Percentiles rank a stretch among this genome's conserved stretches.
These are phyloP conservation scores for Plantago rigida DNA, from an alignment of 305 asterid species.

Conservation along the genomic window DNA sequence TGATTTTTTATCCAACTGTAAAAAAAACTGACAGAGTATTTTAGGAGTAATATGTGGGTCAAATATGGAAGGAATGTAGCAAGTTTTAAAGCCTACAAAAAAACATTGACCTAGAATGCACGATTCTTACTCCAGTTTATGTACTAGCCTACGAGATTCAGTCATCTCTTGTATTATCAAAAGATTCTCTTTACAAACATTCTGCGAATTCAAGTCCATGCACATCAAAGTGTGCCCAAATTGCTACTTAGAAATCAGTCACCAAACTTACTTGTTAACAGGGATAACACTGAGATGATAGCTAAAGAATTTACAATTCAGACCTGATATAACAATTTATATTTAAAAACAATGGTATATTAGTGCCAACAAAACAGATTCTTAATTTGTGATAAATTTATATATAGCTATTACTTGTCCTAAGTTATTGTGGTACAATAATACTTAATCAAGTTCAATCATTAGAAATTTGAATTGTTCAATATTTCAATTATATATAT, in stretches of 20 bases:
- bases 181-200: neutral
- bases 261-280: neutral
- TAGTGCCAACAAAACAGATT: neutral
- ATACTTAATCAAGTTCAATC: neutral
- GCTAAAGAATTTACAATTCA: neutral
- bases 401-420: too few species aligned
- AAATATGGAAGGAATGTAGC: too few species aligned
- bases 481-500: neutral
- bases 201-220: too few species aligned
- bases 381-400: neutral
- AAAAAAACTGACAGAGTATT: too few species aligned
- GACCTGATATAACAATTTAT: neutral
- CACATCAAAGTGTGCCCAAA: neutral
- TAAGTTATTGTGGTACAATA: too few species aligned
- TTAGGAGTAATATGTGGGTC: too few species aligned
- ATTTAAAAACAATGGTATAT: neutral
- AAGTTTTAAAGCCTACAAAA: too few species aligned
- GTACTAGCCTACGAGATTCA: neutral
- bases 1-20: too few species aligned
- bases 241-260: neutral
- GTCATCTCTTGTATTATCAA: neutral
- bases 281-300: neutral
- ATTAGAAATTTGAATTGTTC: neutral
- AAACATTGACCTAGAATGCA: neutral
- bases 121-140: neutral